A percentile compares a stretch with the other conserved stretches of the same genome.
phyloP scores from a whole-genome alignment of 441 rosid species.

The Brassica balearica region DNA sequence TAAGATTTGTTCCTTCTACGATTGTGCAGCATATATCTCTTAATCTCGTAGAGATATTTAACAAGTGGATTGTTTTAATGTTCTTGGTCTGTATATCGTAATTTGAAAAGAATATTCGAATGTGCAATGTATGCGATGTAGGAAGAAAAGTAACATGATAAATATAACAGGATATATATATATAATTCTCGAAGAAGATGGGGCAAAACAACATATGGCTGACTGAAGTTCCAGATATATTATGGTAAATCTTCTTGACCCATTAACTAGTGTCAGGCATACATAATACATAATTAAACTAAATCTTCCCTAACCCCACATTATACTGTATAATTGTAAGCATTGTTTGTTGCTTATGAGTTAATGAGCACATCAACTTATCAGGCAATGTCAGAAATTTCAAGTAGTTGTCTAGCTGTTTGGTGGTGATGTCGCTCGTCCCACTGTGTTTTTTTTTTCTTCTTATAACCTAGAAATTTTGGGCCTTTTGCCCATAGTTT shows the following conservation, averaged over 20 bases:
- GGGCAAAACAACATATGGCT: not conserved
- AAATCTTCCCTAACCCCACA: not conserved
- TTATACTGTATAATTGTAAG: not conserved
- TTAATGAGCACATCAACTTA: not conserved
- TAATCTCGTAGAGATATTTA: not conserved
- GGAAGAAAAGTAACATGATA: not conserved
- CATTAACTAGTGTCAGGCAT: not conserved
- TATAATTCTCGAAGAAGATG: not conserved
- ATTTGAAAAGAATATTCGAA: not conserved
- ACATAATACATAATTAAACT: not conserved
- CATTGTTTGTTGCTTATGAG: not conserved
- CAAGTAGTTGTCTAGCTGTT: not conserved
- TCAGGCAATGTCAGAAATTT: not conserved
- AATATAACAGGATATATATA: not conserved
- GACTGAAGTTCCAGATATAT: not conserved
- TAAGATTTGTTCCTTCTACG: conserved; percentile 10
- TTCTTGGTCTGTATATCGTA: conserved; percentile 3
- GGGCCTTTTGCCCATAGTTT: not conserved
- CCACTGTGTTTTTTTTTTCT: not conserved
- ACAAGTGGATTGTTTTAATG: not conserved
- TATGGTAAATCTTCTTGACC: conserved; percentile 11
- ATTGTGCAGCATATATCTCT: not conserved
- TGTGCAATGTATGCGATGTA: not conserved
- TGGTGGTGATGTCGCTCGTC: not conserved
- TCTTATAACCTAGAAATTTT: not conserved